phyloP scores from a whole-genome alignment of 2,329 filamentous ascomycete genomes.

The Cordyceps militaris region DNA sequence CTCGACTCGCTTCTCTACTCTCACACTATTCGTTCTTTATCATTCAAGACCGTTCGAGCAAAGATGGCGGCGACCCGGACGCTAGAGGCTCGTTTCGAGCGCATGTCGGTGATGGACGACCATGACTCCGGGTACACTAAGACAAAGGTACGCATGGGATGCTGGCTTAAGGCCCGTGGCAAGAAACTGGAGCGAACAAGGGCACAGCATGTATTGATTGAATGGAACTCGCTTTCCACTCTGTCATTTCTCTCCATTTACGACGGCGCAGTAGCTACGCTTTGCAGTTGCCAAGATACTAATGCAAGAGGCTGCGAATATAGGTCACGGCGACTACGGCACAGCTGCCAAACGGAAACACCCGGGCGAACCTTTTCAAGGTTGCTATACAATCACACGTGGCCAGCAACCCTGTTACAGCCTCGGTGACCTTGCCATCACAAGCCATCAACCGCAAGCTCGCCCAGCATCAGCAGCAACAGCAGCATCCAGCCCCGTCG shows the following conservation, averaged over 20 bases:
- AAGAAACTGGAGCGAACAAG: neutral
- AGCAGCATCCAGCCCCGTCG: conserved; percentile 43
- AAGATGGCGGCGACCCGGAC: conserved; percentile 55
- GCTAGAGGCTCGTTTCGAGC: conserved; percentile 83
- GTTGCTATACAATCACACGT: conserved; percentile 68
- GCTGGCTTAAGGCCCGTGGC: neutral
- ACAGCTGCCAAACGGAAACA: conserved; percentile 45
- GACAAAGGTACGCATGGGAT: conserved; percentile 58
- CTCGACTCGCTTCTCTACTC: neutral
- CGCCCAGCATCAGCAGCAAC: conserved; percentile 21
- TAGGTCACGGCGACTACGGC: conserved; percentile 26
- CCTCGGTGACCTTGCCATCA: conserved; percentile 61
- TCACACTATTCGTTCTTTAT: neutral
- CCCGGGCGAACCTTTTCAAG: conserved; percentile 78
- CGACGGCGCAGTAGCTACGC: neutral
- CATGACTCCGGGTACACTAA: conserved; percentile 68
- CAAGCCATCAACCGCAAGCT: conserved; percentile 53
- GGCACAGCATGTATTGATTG: neutral
- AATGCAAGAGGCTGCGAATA: neutral
- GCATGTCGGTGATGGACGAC: conserved; percentile 82
- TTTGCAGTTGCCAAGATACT: neutral
- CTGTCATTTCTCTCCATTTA: neutral
- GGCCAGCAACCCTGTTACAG: conserved; percentile 53
- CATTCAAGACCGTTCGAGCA: neutral
- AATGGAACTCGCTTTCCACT: neutral